Evolutionary conservation across 768 basidiomycete species (phyloP).

Genomic region (Tricholoma terreum): DNA sequence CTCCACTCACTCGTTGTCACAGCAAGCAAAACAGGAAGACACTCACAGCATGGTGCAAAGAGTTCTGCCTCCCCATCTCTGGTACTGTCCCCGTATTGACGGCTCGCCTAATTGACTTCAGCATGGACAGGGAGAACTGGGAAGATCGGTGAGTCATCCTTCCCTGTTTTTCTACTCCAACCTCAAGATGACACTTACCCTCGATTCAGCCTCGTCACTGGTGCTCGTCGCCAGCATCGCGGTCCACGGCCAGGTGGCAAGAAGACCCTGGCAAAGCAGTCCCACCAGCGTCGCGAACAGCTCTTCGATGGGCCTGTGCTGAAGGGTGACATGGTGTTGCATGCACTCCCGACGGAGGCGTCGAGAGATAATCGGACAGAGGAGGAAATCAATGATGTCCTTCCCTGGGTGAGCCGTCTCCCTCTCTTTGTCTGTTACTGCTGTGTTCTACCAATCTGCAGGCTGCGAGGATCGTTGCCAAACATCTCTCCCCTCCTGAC

Average conservation of each 20-base stretch:
- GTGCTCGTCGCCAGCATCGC: slow-evolving; percentile 1
- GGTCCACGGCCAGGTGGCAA: slow-evolving; percentile 1
- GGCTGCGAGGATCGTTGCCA: not conserved
- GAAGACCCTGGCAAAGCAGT: slow-evolving; percentile 3
- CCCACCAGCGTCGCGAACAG: not conserved
- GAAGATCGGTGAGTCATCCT: not conserved
- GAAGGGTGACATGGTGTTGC: not conserved
- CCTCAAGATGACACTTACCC: not conserved
- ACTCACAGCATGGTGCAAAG: slow-evolving; percentile 4
- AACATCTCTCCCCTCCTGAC: not conserved
- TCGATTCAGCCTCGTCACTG: not conserved
- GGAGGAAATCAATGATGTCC: not conserved
- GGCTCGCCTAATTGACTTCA: slow-evolving; percentile 6
- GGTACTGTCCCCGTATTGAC: slow-evolving; percentile 2
- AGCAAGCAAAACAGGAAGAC: not conserved
- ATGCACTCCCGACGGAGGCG: not conserved
- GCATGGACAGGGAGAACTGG: slow-evolving; percentile 4
- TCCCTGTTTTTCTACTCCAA: not conserved
- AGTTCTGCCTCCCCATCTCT: slow-evolving; percentile 2
- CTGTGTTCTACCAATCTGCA: not conserved
- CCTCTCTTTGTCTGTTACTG: not conserved
- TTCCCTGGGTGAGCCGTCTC: not conserved
- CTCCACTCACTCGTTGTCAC: not conserved
- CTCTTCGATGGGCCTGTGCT: not conserved
- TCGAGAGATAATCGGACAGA: not conserved